A percentile compares a stretch with the other conserved stretches of the same genome.
Conservation (phyloP, 108 stramenopile species). For the Fistulifera pelliculosa region DNA sequence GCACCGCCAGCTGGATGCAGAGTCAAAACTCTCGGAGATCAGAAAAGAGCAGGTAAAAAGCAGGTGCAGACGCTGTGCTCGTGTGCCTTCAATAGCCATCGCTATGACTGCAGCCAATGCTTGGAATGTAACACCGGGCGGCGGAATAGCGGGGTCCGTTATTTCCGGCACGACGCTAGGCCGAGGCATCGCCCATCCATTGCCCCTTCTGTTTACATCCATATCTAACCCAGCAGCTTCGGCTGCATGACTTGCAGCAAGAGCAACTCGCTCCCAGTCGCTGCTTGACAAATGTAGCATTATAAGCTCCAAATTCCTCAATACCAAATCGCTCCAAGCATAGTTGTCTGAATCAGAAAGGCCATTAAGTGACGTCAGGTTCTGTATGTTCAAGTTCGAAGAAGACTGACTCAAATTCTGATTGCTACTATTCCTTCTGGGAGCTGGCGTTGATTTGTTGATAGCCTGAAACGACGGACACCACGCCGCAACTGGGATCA, state of each 20-base stretch:
- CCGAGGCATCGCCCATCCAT: conserved; percentile 5
- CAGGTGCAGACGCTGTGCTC: conserved; percentile 56
- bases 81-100: conserved; percentile 54
- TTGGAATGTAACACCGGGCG: conserved; percentile 44
- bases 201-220: conserved; percentile 53
- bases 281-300: conserved; percentile 38
- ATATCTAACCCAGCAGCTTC: conserved; percentile 37
- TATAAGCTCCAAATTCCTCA: conserved; percentile 26
- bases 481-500: background rate
- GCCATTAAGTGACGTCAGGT: too few relatives aligned
- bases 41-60: conserved; percentile 52
- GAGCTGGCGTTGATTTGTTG: background rate
- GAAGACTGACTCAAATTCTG: background rate
- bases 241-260: conserved; percentile 44
- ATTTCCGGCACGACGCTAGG: conserved; percentile 16
- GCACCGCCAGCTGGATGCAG: conserved; percentile 71
- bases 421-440: conserved; percentile 2
- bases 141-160: conserved; percentile 23
- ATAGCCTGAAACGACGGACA: background rate
- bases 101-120: conserved; percentile 43
- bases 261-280: conserved; percentile 56
- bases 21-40: conserved; percentile 34
- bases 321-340: background rate
- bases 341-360: background rate
- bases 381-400: background rate